A percentile compares a stretch with the other conserved stretches of the same genome.
Conservation (phyloP, 2,329 filamentous ascomycete species). For the Colletotrichum echinochloae region DNA sequence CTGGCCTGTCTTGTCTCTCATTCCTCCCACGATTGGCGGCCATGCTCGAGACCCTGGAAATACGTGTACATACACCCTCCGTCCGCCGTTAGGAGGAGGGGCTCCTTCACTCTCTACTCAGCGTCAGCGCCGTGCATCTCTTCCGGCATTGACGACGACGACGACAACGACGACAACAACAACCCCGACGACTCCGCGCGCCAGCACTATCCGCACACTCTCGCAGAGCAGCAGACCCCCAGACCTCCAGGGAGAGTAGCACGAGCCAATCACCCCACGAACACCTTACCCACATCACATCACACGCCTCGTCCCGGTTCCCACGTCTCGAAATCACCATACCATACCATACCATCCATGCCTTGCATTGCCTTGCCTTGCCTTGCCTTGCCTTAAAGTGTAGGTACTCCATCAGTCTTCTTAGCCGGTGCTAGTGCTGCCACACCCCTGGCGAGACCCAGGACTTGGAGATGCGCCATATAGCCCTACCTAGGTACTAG, state of each 20-base stretch:
- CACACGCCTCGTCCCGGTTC: conserved; percentile 20
- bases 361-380: neutral
- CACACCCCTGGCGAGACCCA: conserved; percentile 32
- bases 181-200: too few species aligned
- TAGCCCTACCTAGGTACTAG: conserved; percentile 34
- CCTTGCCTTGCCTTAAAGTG: neutral
- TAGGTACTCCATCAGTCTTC: neutral
- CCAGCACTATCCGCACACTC: conserved; percentile 32
- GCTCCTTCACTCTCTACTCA: neutral
- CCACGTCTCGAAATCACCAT: neutral
- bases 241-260: conserved; percentile 21
- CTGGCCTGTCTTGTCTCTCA: conserved; percentile 25
- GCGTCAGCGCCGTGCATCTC: conserved; percentile 17
- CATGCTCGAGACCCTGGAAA: neutral
- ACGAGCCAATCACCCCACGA: conserved; percentile 27
- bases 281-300: conserved; percentile 36
- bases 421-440: neutral
- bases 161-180: conserved; percentile 1
- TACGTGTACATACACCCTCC: neutral
- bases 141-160: conserved; percentile 5
- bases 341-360: neutral
- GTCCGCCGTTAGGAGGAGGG: neutral
- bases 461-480: neutral
- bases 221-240: conserved; percentile 24
- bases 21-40: conserved; percentile 11